These are phyloP conservation scores for Skeletonema tropicum DNA, from an alignment of 108 stramenopile genomes.

Conservation along the genomic window DNA sequence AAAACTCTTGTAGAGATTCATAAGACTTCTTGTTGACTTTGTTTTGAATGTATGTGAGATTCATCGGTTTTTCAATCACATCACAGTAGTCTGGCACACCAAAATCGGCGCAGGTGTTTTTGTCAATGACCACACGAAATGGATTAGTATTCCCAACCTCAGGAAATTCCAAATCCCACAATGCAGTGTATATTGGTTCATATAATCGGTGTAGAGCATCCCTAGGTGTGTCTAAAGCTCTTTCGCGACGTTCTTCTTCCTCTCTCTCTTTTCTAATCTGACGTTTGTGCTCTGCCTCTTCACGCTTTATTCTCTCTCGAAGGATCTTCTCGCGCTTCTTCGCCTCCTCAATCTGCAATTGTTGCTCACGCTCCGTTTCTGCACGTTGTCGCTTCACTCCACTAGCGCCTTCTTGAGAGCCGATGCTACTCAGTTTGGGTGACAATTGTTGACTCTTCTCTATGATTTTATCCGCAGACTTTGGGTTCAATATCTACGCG, in stretches of 20 bases:
- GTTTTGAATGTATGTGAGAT: slow-evolving; percentile 78
- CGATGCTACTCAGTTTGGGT: slow-evolving; percentile 45
- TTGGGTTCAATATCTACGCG: slow-evolving; percentile 40
- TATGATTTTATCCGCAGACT: slow-evolving; percentile 32
- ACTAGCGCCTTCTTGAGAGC: slow-evolving; percentile 28
- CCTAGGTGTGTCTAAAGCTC: slow-evolving; percentile 57
- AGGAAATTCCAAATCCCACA: slow-evolving; percentile 84
- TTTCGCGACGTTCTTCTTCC: slow-evolving; percentile 45
- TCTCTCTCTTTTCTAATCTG: slow-evolving; percentile 41
- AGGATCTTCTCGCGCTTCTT: slow-evolving; percentile 36
- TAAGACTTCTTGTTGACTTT: slow-evolving; percentile 72
- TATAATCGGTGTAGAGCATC: slow-evolving; percentile 65
- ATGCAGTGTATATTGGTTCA: slow-evolving; percentile 66
- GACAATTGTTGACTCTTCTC: slow-evolving; percentile 14
- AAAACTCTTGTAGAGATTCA: slow-evolving; percentile 63
- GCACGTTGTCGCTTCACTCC: slow-evolving; percentile 36
- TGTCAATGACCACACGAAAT: slow-evolving; percentile 83
- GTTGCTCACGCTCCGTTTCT: slow-evolving; percentile 34
- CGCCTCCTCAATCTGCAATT: slow-evolving; percentile 38
- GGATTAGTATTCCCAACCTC: slow-evolving; percentile 74
- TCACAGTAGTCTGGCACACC: slow-evolving; percentile 84
- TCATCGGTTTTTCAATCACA: slow-evolving; percentile 72
- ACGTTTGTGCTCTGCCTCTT: slow-evolving; percentile 46
- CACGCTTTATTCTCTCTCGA: slow-evolving; percentile 39
- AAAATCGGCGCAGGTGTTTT: slow-evolving; percentile 65